Evolutionary conservation across 2,329 filamentous ascomycete species (phyloP), one percentile per base, ranked within the genome.

Genomic region (Helminthosporium solani): DNA sequence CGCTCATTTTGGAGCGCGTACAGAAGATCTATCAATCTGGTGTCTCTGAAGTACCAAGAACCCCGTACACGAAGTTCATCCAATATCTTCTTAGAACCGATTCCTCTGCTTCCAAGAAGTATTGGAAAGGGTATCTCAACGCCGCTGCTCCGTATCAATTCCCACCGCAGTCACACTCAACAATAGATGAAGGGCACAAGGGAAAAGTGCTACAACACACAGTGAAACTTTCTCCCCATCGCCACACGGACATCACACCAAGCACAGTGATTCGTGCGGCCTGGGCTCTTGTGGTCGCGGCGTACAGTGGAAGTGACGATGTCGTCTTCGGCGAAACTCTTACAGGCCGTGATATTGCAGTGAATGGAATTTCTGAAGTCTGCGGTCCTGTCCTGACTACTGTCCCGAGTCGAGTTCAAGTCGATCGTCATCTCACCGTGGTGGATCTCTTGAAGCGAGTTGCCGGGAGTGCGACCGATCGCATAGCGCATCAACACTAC

Each of bases 381-480:
- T 63, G 64, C 31, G 71, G 70, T 11, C 70, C 70, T 11, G 62
- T 64, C 2, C 60, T 73, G 40, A 68, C 71, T 2, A 74, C 71
- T 0, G 60, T 73, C 2, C 71, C 71, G 0, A 64, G 67, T 1
- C 58, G 70, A 8, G 53, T 72, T 7, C 59, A 57, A 3, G 46
- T 72, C 33, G 50, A 64, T 37, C 52, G 50, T 1, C 37, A 41
- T 9, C 44, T 52, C 7, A 62, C 57, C 4, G 60, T 72, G 2
- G 42, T 54, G 2, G 46, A 64, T 2, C 42, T 67, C 11, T 36
- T 66, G 21, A 54, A 56, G 7, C 19, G 16, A 1, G 58, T 68
- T 12, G 51, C 61, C 3, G 31, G 40, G 12, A 58, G 34, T 15
- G 53, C 55, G 6, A 58, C 56, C 1, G 61, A 64, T 8, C 59